Evolutionary conservation across 2,329 filamentous ascomycete genomes (phyloP), one percentile per base, ranked within the genome.

Genomic region (Neopestalotiopsis sp.): DNA sequence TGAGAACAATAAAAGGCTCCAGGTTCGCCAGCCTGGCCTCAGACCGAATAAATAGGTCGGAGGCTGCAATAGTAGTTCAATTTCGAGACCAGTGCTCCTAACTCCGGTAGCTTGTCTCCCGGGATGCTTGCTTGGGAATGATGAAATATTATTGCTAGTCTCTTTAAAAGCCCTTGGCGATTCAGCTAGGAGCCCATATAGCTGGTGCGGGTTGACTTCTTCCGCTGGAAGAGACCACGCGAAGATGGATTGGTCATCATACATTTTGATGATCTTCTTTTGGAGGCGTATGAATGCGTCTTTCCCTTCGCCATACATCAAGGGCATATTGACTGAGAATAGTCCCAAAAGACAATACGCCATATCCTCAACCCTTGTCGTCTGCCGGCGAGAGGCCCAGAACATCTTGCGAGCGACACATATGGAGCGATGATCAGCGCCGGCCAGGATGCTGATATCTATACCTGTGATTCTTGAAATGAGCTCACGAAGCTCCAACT

Each of bases 291-390:
- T 42, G 63, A 65, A 65, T 3, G 45, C 45, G 1, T 57, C 1
- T 0, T 3, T 4, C 1, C 63, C 45, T 28, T 65, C 63, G 5
- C 63, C 63, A 20, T 65, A 65, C 0, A 56, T 1, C 1, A 65
- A 4, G 13, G 63, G 63, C 45, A 66, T 66, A 7, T 66, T 30
- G 3, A 66, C 49, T 14, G 57, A 30, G 6, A 66, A 66, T 3
- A 66, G 1, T 1, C 63, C 63, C 12, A 66, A 4, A 4, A 66
- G 20, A 38, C 63, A 66, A 38, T 66, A 66, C 0, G 63, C 63
- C 30, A 32, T 32, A 20, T 66, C 45, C 34, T 66, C 63, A 1
- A n/a, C 10, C 20, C 42, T n/a, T 9, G 0, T 56, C 2, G 63
- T 66, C 6, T 34, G 6, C 2, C 63, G 20, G 13, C 20, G 4